These are phyloP conservation scores for Piper betle DNA, from an alignment of 164 flowering plant species.

Conservation along the genomic window DNA sequence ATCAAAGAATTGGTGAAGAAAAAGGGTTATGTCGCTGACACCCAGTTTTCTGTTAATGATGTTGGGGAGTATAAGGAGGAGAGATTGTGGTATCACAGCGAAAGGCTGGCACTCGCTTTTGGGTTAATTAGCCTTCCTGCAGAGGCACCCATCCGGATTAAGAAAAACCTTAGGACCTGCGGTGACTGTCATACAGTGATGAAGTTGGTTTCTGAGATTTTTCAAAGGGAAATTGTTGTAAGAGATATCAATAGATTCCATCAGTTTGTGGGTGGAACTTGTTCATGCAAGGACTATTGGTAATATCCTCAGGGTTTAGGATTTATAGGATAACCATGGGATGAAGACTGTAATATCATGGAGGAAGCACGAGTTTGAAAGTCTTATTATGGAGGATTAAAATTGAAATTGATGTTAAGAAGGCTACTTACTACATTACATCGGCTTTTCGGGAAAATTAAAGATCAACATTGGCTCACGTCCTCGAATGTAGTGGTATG, in stretches of 20 bases:
- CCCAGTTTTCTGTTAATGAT: constrained; percentile 12
- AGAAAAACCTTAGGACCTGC: constrained; percentile 52
- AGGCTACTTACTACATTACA: too few species aligned
- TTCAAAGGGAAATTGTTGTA: constrained; percentile 25
- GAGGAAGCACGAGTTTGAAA: too few species aligned
- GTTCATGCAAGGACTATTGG: constrained; percentile 48
- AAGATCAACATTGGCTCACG: too few species aligned
- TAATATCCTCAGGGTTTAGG: constrained; percentile 4
- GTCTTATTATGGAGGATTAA: too few species aligned
- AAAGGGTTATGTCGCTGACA: constrained; percentile 18
- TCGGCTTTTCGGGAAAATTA: too few species aligned
- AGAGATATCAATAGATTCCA: constrained; percentile 49
- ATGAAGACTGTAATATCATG: too few species aligned
- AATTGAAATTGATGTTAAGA: too few species aligned
- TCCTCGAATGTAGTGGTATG: too few species aligned
- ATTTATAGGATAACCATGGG: not conserved
- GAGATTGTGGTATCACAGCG: constrained; percentile 16
- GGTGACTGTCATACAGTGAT: constrained; percentile 42
- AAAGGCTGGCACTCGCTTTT: constrained; percentile 23
- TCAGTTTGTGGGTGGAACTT: constrained; percentile 14
- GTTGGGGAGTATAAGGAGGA: constrained; percentile 16
- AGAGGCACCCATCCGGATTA: constrained; percentile 12
- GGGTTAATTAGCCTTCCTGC: constrained; percentile 7
- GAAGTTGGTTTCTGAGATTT: constrained; percentile 37
- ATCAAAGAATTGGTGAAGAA: constrained; percentile 11